A percentile compares a stretch with the other conserved stretches of the same genome.
Conservation (phyloP, 2,329 filamentous ascomycete species). For the Dothideomycetes sp. region DNA sequence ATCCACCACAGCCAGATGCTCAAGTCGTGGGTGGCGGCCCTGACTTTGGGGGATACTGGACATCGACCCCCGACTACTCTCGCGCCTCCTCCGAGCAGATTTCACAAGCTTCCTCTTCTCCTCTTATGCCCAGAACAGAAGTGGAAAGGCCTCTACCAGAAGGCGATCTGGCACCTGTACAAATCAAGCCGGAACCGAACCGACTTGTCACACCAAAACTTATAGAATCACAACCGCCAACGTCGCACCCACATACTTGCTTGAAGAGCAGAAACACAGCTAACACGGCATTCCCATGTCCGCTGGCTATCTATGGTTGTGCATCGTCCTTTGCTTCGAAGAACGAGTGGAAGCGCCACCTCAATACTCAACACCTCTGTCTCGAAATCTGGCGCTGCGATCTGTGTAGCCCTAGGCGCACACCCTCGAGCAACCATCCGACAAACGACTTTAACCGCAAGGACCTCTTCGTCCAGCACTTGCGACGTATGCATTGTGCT, state of each 20-base stretch:
- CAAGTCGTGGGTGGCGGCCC: background rate
- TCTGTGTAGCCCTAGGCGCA: no score
- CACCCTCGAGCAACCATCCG: conserved; percentile 16
- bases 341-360: conserved; percentile 94
- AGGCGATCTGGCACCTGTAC: no score
- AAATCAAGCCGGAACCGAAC: conserved; percentile 2
- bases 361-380: conserved; percentile 68
- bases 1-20: background rate
- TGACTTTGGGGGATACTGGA: conserved; percentile 1
- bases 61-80: background rate
- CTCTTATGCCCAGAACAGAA: background rate
- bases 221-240: background rate
- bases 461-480: conserved; percentile 82
- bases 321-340: conserved; percentile 63
- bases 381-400: conserved; percentile 68
- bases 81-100: background rate
- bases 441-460: conserved; percentile 76
- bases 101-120: background rate
- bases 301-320: conserved; percentile 73
- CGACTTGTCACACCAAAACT: background rate
- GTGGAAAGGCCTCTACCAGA: background rate
- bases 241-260: no score
- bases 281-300: conserved; percentile 54
- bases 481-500: conserved; percentile 69
- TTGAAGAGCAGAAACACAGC: background rate